These are phyloP conservation scores for Acorus gramineus DNA, from an alignment of 106 monocot species.

Conservation along the genomic window DNA sequence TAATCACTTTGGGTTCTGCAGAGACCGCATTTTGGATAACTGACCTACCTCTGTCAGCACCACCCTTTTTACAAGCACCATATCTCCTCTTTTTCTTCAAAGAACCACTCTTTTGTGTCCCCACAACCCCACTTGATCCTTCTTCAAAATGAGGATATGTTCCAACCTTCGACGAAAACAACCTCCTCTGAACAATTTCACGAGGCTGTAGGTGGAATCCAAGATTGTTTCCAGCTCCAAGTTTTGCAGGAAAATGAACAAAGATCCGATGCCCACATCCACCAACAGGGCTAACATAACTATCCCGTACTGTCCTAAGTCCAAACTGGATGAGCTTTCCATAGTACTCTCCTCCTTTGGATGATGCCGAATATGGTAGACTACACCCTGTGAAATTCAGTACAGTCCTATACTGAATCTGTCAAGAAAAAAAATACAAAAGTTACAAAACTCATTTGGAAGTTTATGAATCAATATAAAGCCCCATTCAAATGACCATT, in stretches of 20 bases:
- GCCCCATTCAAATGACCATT: not conserved
- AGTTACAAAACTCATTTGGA: not conserved
- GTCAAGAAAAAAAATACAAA: conserved; percentile 6
- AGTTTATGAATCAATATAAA: not conserved
- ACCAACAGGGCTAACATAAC: conserved; percentile 1
- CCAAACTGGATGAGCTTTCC: conserved; percentile 10
- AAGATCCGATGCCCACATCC: not conserved
- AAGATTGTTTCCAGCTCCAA: conserved; percentile 1
- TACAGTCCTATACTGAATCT: conserved; percentile 30
- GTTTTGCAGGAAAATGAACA: not conserved
- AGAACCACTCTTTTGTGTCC: too few relatives aligned
- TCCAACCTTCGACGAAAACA: conserved; percentile 20
- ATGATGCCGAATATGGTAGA: conserved; percentile 9
- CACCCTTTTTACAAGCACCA: too few relatives aligned
- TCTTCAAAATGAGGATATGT: conserved; percentile 14
- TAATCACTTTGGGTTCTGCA: too few relatives aligned
- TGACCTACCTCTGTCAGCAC: too few relatives aligned
- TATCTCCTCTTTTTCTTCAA: too few relatives aligned
- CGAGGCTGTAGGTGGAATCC: conserved; percentile 11
- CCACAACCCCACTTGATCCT: conserved; percentile 1
- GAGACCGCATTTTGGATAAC: too few relatives aligned
- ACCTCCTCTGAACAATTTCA: conserved; percentile 11
- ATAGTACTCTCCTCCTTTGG: not conserved
- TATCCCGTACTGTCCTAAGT: conserved; percentile 6
- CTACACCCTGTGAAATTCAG: conserved; percentile 17